These are phyloP conservation scores for Dicorynia guianensis DNA, from an alignment of 306 rosid species.

Conservation along the genomic window DNA sequence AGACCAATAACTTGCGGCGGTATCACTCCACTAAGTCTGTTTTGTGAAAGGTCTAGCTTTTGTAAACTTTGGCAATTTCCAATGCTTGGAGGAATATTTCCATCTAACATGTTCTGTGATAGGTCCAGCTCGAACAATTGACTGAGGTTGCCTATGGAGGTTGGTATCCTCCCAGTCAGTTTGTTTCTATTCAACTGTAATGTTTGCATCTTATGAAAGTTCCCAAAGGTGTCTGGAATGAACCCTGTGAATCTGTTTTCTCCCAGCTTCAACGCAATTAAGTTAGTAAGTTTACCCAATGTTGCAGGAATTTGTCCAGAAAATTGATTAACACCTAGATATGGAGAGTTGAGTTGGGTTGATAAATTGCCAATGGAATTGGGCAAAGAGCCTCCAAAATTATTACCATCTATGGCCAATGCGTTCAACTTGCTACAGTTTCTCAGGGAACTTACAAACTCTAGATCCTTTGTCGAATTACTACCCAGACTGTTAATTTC, in stretches of 20 bases:
- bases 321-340: neutral
- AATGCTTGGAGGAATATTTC: neutral
- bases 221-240: neutral
- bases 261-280: neutral
- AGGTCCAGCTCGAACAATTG: neutral
- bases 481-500: neutral
- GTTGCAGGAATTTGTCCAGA: neutral
- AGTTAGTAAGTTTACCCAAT: neutral
- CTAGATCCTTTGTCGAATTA: neutral
- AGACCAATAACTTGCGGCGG: neutral
- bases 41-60: neutral
- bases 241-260: neutral
- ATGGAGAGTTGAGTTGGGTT: neutral
- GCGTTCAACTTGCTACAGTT: neutral
- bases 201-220: neutral
- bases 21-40: neutral
- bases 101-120: neutral
- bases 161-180: neutral
- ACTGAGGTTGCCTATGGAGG: slow-evolving; percentile 20
- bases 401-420: neutral
- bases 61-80: neutral
- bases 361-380: neutral
- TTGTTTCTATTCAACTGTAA: neutral
- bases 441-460: neutral
- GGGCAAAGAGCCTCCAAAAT: neutral